Conservation (phyloP, 1,139 yeast genomes). For the Suhomyces kunorum region DNA sequence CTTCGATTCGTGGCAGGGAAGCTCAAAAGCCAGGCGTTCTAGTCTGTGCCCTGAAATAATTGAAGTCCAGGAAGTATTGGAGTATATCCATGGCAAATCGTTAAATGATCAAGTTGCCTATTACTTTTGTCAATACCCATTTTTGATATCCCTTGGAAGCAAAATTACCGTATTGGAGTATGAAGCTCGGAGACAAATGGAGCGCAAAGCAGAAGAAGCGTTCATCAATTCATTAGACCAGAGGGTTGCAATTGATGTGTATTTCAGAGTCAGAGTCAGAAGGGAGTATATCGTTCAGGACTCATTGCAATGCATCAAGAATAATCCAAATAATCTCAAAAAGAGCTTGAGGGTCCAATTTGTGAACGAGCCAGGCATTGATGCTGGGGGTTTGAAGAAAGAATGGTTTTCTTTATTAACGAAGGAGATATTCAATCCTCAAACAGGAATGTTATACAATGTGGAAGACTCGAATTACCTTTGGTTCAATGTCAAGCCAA, state of each 20-base stretch:
- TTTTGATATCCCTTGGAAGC: slow-evolving; percentile 75
- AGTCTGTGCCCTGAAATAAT: slow-evolving; percentile 17
- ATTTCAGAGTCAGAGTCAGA: slow-evolving; percentile 66
- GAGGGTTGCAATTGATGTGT: slow-evolving; percentile 61
- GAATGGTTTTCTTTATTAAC: slow-evolving; percentile 88
- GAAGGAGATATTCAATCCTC: slow-evolving; percentile 66
- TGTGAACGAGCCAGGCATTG: slow-evolving; percentile 85
- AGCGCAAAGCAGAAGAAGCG: slow-evolving; percentile 85
- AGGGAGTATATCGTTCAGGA: slow-evolving; percentile 71
- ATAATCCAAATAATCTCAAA: slow-evolving; percentile 62
- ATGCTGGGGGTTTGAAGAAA: slow-evolving; percentile 90
- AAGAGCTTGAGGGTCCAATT: slow-evolving; percentile 80
- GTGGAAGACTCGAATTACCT: slow-evolving; percentile 69
- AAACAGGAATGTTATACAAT: slow-evolving; percentile 60
- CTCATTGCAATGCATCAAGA: slow-evolving; percentile 65
- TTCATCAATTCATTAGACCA: slow-evolving; percentile 73
- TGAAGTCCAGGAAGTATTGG: slow-evolving; percentile 43
- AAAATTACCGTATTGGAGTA: slow-evolving; percentile 79
- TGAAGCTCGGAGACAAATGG: slow-evolving; percentile 84
- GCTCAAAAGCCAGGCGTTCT: slow-evolving; percentile 15
- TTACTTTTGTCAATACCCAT: slow-evolving; percentile 82
- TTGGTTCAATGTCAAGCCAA: slow-evolving; percentile 67
- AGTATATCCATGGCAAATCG: slow-evolving; percentile 45
- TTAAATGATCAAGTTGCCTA: slow-evolving; percentile 33
- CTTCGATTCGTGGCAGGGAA: slow-evolving; percentile 78